phyloP scores from a whole-genome alignment of 768 basidiomycete species.

The Porphyrellus cyaneotinctus region DNA sequence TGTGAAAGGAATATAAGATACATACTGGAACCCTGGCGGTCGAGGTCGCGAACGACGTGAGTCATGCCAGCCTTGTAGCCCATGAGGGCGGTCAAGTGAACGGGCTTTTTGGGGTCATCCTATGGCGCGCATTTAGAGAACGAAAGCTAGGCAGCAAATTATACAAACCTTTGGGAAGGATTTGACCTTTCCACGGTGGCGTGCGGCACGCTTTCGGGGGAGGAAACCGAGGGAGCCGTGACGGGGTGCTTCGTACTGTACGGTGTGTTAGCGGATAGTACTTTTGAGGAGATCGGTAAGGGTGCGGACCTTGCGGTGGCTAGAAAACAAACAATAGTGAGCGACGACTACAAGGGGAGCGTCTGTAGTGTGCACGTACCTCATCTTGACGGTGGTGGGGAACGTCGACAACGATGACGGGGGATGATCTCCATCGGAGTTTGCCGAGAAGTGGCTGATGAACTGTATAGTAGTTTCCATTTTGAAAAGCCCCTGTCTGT shows the following conservation, averaged over 20 bases:
- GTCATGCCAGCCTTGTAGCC: slow-evolving; percentile 99
- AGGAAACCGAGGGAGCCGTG: slow-evolving; percentile 98
- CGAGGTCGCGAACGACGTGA: slow-evolving; percentile 97
- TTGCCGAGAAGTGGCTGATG: slow-evolving; percentile 31
- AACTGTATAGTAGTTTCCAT: slow-evolving; percentile 28
- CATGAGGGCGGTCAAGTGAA: slow-evolving; percentile 96
- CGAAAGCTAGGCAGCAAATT: background rate
- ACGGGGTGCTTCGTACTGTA: slow-evolving; percentile 95
- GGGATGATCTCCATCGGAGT: slow-evolving; percentile 14
- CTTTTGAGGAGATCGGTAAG: slow-evolving; percentile 18
- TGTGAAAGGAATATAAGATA: slow-evolving; percentile 28
- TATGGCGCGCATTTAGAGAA: slow-evolving; percentile 30
- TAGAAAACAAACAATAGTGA: slow-evolving; percentile 27
- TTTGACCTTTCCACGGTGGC: slow-evolving; percentile 99
- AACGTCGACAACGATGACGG: slow-evolving; percentile 18
- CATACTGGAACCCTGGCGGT: slow-evolving; percentile 98
- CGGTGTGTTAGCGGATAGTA: slow-evolving; percentile 18
- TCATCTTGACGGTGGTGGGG: slow-evolving; percentile 52
- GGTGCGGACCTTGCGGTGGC: slow-evolving; percentile 79
- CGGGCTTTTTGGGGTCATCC: slow-evolving; percentile 99
- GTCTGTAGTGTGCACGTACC: slow-evolving; percentile 38
- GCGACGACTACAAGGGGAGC: background rate
- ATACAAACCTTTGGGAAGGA: slow-evolving; percentile 90
- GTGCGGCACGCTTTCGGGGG: slow-evolving; percentile 92
- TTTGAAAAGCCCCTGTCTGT: slow-evolving; percentile 18